Conservation (phyloP, 1,284 basidiomycete species). For the Apiotrichum laibachii region DNA sequence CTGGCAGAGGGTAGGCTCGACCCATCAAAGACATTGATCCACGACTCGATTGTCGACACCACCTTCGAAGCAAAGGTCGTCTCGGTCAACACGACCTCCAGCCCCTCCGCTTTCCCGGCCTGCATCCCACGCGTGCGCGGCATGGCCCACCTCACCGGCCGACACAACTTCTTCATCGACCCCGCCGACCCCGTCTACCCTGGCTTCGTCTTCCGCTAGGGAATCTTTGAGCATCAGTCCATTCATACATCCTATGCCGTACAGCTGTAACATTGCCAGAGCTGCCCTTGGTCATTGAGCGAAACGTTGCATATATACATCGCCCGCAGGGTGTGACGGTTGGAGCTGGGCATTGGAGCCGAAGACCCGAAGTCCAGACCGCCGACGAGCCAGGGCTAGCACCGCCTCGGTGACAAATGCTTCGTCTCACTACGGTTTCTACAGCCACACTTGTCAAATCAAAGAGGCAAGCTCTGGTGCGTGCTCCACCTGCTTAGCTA, state of each 20-base stretch:
- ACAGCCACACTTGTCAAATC: too few relatives aligned
- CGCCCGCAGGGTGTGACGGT: too few relatives aligned
- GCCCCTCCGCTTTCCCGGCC: constrained; percentile 12
- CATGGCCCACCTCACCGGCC: constrained; percentile 18
- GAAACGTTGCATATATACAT: too few relatives aligned
- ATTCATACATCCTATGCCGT: not conserved
- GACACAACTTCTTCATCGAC: constrained; percentile 17
- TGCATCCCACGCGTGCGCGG: constrained; percentile 19
- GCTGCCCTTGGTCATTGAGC: too few relatives aligned
- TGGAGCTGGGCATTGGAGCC: too few relatives aligned
- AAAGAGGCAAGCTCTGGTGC: too few relatives aligned
- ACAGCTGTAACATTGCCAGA: not conserved
- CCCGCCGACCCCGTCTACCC: constrained; percentile 19
- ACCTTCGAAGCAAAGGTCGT: constrained; percentile 13
- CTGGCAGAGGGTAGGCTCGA: constrained; percentile 41
- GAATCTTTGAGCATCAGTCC: not conserved
- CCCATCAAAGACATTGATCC: constrained; percentile 1
- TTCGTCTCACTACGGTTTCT: too few relatives aligned
- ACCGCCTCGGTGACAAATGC: too few relatives aligned
- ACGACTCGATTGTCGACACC: constrained; percentile 20
- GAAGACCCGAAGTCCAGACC: too few relatives aligned
- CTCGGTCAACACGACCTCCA: not conserved
- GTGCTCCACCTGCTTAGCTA: too few relatives aligned
- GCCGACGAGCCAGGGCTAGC: too few relatives aligned
- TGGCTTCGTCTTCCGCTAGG: constrained; percentile 21